phyloP scores from a whole-genome alignment of 148 eudicot species.

The Rheum nobile region DNA sequence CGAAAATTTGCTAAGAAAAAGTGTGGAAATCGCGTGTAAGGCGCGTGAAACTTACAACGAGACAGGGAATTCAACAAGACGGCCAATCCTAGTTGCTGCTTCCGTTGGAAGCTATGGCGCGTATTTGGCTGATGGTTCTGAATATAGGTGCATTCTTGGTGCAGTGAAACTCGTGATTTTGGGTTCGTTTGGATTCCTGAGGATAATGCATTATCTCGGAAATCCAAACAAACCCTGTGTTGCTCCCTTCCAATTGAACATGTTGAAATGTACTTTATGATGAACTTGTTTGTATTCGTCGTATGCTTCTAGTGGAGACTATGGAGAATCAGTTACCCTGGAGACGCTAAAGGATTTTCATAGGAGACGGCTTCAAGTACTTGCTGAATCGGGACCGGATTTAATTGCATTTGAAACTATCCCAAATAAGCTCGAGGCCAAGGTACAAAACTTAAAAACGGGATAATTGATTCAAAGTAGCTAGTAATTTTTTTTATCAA shows the following conservation, averaged over 20 bases:
- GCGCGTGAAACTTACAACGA: conserved; percentile 42
- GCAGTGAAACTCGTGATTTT: not conserved
- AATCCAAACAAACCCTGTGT: too few species aligned
- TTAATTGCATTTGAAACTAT: conserved; percentile 65
- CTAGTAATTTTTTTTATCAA: too few species aligned
- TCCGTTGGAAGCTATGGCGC: conserved; percentile 75
- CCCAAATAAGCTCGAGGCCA: conserved; percentile 57
- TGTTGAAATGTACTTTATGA: not conserved
- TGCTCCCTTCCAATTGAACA: not conserved
- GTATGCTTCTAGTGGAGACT: conserved; percentile 32
- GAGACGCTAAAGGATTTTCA: conserved; percentile 49
- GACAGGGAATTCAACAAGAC: conserved; percentile 15
- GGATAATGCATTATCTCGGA: too few species aligned
- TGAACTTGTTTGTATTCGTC: too few species aligned
- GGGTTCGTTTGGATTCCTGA: too few species aligned
- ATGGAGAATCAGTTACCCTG: conserved; percentile 32
- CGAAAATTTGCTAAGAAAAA: conserved; percentile 41
- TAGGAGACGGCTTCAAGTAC: conserved; percentile 55
- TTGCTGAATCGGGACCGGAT: conserved; percentile 52
- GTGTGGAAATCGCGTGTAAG: conserved; percentile 52
- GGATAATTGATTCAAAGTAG: too few species aligned
- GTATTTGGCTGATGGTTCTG: conserved; percentile 71
- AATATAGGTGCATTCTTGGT: conserved; percentile 34
- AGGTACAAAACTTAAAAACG: conserved; percentile 20
- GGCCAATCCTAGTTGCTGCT: conserved; percentile 51